phyloP scores from a whole-genome alignment of 805 yeast species.

The Candida railenensis region DNA sequence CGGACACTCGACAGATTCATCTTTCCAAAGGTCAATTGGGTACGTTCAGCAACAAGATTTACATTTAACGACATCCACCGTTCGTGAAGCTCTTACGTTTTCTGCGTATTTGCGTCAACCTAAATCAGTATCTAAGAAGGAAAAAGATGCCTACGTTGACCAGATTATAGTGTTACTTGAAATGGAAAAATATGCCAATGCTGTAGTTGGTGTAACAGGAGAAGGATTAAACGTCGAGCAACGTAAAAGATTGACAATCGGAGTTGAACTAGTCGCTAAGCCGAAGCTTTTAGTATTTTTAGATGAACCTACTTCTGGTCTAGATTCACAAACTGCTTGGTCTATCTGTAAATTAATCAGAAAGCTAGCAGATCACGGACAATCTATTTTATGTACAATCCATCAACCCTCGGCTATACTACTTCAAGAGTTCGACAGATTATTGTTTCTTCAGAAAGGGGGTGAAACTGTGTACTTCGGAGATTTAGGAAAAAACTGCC shows the following conservation, averaged over 20 bases:
- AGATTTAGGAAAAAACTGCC: constrained; percentile 60
- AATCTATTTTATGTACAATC: constrained; percentile 51
- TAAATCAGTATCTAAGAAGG: constrained; percentile 15
- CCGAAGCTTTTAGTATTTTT: constrained; percentile 26
- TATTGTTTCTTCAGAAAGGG: constrained; percentile 66
- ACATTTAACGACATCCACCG: constrained; percentile 29
- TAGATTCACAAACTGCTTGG: constrained; percentile 38
- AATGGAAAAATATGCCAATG: constrained; percentile 27
- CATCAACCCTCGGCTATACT: constrained; percentile 81
- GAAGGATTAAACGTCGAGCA: constrained; percentile 35
- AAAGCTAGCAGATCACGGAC: constrained; percentile 33
- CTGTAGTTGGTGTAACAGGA: constrained; percentile 33
- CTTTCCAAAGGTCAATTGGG: constrained; percentile 33
- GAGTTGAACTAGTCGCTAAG: constrained; percentile 30
- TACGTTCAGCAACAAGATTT: constrained; percentile 35
- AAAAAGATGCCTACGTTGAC: constrained; percentile 24
- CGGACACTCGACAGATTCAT: constrained; percentile 20
- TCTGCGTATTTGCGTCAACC: constrained; percentile 28
- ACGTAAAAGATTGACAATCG: constrained; percentile 32
- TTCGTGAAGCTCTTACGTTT: constrained; percentile 25
- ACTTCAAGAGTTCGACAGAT: constrained; percentile 70
- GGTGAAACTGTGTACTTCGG: constrained; percentile 78
- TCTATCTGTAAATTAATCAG: constrained; percentile 32
- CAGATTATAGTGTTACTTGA: constrained; percentile 23
- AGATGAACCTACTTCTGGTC: constrained; percentile 41